These are phyloP conservation scores for Bipolaris cookei DNA, from an alignment of 2,329 filamentous ascomycete genomes.

Conservation along the genomic window DNA sequence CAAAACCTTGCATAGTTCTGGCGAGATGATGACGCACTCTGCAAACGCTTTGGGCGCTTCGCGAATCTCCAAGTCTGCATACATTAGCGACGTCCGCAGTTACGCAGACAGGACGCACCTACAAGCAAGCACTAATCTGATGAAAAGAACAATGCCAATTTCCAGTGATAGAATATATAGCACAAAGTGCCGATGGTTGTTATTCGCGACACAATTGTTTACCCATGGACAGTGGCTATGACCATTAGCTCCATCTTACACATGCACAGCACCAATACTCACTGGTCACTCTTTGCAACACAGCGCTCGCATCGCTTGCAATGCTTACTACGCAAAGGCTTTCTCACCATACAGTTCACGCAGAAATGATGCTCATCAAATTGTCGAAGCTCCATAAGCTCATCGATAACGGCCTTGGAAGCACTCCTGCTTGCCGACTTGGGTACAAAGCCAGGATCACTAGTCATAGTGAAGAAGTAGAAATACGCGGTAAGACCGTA, in stretches of 20 bases:
- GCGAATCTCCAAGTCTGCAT: conserved; percentile 67
- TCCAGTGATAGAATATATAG: conserved; percentile 83
- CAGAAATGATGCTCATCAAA: conserved; percentile 97
- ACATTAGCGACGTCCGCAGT: conserved; percentile 31
- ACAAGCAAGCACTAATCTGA: conserved; percentile 77
- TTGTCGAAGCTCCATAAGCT: conserved; percentile 82
- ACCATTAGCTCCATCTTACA: conserved; percentile 22
- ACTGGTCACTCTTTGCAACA: conserved; percentile 97
- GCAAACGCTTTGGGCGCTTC: conserved; percentile 55
- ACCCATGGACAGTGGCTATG: conserved; percentile 96
- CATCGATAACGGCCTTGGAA: conserved; percentile 87
- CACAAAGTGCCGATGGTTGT: conserved; percentile 96
- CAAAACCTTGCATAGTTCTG: conserved; percentile 74
- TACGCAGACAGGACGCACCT: conserved; percentile 43
- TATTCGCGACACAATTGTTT: conserved; percentile 92
- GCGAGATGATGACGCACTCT: conserved; percentile 77
- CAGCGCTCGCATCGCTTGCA: conserved; percentile 90
- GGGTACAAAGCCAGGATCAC: conserved; percentile 91
- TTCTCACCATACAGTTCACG: conserved; percentile 90
- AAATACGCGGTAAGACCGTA: conserved; percentile 79
- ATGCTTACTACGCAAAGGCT: conserved; percentile 92
- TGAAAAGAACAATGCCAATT: conserved; percentile 73
- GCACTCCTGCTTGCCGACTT: conserved; percentile 88
- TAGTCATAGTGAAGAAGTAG: conserved; percentile 82
- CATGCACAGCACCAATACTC: conserved; percentile 50